phyloP scores from a whole-genome alignment of 257 asterid species.

The Rauvolfia tetraphylla region DNA sequence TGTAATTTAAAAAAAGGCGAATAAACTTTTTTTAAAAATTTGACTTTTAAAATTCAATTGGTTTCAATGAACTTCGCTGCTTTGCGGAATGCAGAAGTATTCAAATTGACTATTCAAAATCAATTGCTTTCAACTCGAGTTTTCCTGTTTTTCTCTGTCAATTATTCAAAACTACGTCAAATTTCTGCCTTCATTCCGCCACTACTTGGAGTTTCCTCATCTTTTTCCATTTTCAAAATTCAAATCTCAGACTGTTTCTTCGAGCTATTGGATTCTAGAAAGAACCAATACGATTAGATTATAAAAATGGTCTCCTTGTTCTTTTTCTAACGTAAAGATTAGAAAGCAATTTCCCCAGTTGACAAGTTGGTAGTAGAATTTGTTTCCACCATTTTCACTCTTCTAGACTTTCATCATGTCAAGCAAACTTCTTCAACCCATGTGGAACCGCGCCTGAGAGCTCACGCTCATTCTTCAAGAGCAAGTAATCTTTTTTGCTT shows the following conservation, averaged over 20 bases:
- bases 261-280: neutral
- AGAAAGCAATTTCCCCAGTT: neutral
- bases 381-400: neutral
- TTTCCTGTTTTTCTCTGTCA: neutral
- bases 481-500: neutral
- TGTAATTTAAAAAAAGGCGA: no score
- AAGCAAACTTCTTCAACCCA: neutral
- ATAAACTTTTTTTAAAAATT: no score
- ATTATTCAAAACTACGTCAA: neutral
- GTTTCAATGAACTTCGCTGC: no score
- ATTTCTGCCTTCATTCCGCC: neutral
- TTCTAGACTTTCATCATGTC: slow-evolving; percentile 1
- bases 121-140: neutral
- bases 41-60: no score
- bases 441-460: neutral
- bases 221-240: neutral
- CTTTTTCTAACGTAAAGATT: neutral
- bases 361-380: neutral
- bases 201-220: neutral
- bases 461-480: neutral
- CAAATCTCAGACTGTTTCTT: neutral
- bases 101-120: neutral
- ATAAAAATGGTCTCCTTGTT: neutral
- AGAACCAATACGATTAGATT: neutral
- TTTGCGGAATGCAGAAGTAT: no score